Evolutionary conservation across 2,329 filamentous ascomycete genomes (phyloP), one percentile per base, ranked within the genome.

Genomic region (Ophiostoma sp.): DNA sequence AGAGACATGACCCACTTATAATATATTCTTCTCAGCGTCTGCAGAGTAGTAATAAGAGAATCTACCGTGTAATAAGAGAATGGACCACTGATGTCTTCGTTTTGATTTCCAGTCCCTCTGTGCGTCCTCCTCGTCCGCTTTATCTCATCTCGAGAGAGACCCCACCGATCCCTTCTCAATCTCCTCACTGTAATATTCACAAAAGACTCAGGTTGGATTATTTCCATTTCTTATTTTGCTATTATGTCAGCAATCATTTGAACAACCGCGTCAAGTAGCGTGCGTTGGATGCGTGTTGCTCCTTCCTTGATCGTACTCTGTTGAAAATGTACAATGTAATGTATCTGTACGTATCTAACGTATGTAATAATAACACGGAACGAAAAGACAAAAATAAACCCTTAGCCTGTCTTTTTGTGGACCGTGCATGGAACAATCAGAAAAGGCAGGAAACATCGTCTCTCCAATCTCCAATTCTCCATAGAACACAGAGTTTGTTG

Each of bases 71-170:
- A 27, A 57, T 57, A 57, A 62, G 57, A 62, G 57, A 62, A 62
- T 15, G 31, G 57, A 62, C 57, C 57, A 62, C 57, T 62, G 31
- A 17, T 62, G 52, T 31, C 52, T 57, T 57, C n/a, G 52, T 27
- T n/a, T 20, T 62, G 15, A 33, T 62, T 35, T 31, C 17, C 7
- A 23, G 15, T 11, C 13, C 3, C 13, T 60, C n/a, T 60, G 52
- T 31, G 27, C 54, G 44, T 48, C 17, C 44, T 48, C 44, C n/a
- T 48, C 44, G 44, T 48, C 17, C 44, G 20, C 44, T 48, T 48
- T 17, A 48, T 62, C 57, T 35, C 57, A 62, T 35, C 27, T 33
- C 57, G 17, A 33, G 13, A 62, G 4, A 33, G 15, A 62, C 57
- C 31, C 57, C 57, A 35, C 57, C 57, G 39, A 41, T 41, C 39